Evolutionary conservation across 2,329 filamentous ascomycete genomes (phyloP), one percentile per base, ranked within the genome.

Genomic region (Chaetothyriales sp.): DNA sequence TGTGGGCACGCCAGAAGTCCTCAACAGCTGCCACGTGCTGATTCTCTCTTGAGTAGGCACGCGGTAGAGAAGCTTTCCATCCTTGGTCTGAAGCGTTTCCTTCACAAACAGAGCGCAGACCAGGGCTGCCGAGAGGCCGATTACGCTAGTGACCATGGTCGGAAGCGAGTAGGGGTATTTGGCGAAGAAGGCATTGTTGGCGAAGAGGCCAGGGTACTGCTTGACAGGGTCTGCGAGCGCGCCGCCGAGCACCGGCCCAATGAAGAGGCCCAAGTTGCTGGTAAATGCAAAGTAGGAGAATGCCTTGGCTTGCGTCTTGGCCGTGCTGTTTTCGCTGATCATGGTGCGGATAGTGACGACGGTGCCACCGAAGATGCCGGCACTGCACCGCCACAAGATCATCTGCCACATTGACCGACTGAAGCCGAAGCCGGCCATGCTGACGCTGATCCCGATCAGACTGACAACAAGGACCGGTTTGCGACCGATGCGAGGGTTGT

Each of bases 221-320:
- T 68, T 61, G 0, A 76, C 80, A 1, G 86, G 86, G 33, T 85
- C 76, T 9, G 84, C 81, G 1, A 92, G 73, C 0, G 70, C 72
- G 49, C 85, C 86, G 44, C 85, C 72, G 18, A 88, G 62, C 7
- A 86, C 61, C 2, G 85, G 84, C 0, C 86, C 86, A 1, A 87
- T 28, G 53, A 87, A 80, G 45, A 90, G 80, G 3, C 86, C 86
- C 7, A 89, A 19, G 58, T 90, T 90, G 4, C 80, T 80, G 0
- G 77, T 73, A 62, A 90, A 86, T 8, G 85, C 83, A 63, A 89
- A 89, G 72, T 80, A 85, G 61, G 82, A 82, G 62, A 89, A 92
- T 0, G 82, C 80, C 25, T 75, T 70, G 0, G 86, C 85, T 66
- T 89, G 85, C 0, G 82, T 89, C 56, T 77, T 74, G 4, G 76